Evolutionary conservation across 2,329 filamentous ascomycete genomes (phyloP), one percentile per base, ranked within the genome.

Genomic region (Pseudogymnoascus sp.): DNA sequence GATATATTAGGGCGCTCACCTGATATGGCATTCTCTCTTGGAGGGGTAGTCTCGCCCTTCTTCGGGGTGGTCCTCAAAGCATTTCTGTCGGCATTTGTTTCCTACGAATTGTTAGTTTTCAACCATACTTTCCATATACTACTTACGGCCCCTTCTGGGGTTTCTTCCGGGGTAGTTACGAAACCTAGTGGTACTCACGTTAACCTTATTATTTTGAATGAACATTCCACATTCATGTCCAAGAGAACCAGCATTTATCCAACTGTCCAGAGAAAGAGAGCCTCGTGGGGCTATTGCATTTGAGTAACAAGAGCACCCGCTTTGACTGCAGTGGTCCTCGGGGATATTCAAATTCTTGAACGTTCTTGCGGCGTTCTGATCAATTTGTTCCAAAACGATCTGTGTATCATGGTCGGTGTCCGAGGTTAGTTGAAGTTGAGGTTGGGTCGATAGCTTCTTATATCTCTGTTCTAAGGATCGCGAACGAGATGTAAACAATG

Each of bases 211-310:
- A 55, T 35, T 21, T 12, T 55, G 49, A 10, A 29, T 35, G 16
- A 55, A 55, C 49, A 35, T 55, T 33, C 49, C 49, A 33, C 49
- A 55, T 35, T 55, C 49, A 33, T 35, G 49, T 7, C 49, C 49
- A 19, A 14, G 26, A 19, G 12, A 19, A 19, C 16, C 49, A 33
- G 16, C 6, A 55, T 55, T 55, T 19, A 19, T 19, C n/a, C n/a
- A 55, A 21, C 49, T 33, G 6, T 33, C 29, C 29, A 7, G 26
- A 14, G 49, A 26, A 1, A 19, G 6, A 33, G 49, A 4, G n/a
- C 11, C 23, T 21, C 6, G 14, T 33, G 49, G n/a, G 6, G 49
- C 29, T 4, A n/a, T 33, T 19, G 12, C 49, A 21, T 33, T 33
- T 55, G 29, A 14, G 49, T 21, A n/a, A 21, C 29, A 19, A 10